phyloP scores from a whole-genome alignment of 352 stramenopile species.

The Aphanomyces cochlioides region DNA sequence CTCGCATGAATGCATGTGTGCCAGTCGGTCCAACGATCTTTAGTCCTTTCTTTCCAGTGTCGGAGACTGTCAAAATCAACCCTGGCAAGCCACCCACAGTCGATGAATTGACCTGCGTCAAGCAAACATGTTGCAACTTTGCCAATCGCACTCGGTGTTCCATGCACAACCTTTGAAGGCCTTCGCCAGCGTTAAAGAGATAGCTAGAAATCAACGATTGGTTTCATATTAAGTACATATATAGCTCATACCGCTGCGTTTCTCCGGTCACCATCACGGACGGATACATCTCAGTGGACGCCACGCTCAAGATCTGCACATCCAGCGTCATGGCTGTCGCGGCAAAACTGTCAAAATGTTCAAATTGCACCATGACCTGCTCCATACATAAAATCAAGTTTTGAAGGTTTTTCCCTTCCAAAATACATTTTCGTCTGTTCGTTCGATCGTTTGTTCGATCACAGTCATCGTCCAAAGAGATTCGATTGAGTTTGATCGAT shows the following conservation, averaged over 20 bases:
- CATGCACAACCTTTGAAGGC: constrained; percentile 87
- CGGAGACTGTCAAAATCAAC: constrained; percentile 85
- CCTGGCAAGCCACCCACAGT: constrained; percentile 79
- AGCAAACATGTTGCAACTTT: constrained; percentile 79
- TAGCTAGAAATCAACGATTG: constrained; percentile 42
- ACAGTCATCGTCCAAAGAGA: too few relatives aligned
- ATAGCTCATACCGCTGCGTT: constrained; percentile 42
- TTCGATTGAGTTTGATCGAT: too few relatives aligned
- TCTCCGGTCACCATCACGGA: constrained; percentile 70
- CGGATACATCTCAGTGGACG: constrained; percentile 67
- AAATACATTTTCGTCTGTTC: too few relatives aligned
- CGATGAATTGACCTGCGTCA: constrained; percentile 75
- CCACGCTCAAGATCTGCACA: constrained; percentile 70
- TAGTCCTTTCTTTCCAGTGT: constrained; percentile 75
- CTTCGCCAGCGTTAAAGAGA: constrained; percentile 88
- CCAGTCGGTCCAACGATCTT: constrained; percentile 64
- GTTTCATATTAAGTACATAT: not conserved
- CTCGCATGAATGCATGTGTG: constrained; percentile 63
- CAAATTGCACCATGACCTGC: too few relatives aligned
- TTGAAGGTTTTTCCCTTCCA: too few relatives aligned
- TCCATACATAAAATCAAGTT: too few relatives aligned
- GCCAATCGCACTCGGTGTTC: constrained; percentile 86
- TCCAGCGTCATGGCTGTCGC: constrained; percentile 58
- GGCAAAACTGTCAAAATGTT: too few relatives aligned
- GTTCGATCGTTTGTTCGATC: too few relatives aligned